A percentile compares a stretch with the other conserved stretches of the same genome.
These are phyloP conservation scores for Tetrastigma voinierianum DNA, from an alignment of 164 flowering plant genomes.

Conservation along the genomic window DNA sequence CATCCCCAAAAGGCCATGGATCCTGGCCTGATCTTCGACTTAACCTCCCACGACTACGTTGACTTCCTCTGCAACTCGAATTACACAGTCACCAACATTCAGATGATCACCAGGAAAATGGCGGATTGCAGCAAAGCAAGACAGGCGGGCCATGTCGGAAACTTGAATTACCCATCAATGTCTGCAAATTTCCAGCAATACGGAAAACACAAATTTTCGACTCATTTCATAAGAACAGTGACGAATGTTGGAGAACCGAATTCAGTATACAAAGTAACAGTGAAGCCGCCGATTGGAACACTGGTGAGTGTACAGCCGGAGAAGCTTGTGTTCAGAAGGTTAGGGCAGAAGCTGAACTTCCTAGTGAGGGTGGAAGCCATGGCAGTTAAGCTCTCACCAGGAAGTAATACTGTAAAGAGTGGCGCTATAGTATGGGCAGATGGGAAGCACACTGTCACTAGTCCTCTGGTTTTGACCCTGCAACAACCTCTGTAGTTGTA, in stretches of 20 bases:
- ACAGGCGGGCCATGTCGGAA: slow-evolving; percentile 70
- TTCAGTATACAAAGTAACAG: slow-evolving; percentile 48
- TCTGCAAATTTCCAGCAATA: slow-evolving; percentile 69
- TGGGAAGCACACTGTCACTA: slow-evolving; percentile 74
- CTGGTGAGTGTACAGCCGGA: slow-evolving; percentile 70
- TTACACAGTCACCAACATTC: slow-evolving; percentile 57
- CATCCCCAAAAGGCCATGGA: slow-evolving; percentile 83
- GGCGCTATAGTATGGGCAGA: slow-evolving; percentile 78
- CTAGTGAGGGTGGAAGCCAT: slow-evolving; percentile 55
- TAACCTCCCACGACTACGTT: slow-evolving; percentile 54
- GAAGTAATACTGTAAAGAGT: slow-evolving; percentile 48
- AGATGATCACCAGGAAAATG: slow-evolving; percentile 44
- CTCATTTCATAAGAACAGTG: slow-evolving; percentile 73
- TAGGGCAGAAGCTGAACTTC: slow-evolving; percentile 72
- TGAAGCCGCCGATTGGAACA: slow-evolving; percentile 54
- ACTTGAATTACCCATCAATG: slow-evolving; percentile 85
- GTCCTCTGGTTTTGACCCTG: slow-evolving; percentile 82
- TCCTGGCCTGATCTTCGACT: slow-evolving; percentile 83
- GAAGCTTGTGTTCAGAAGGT: slow-evolving; percentile 58
- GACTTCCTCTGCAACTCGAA: slow-evolving; percentile 86
- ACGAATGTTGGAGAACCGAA: slow-evolving; percentile 77
- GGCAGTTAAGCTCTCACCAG: slow-evolving; percentile 56
- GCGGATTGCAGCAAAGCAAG: slow-evolving; percentile 64
- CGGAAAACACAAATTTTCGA: slow-evolving; percentile 56
- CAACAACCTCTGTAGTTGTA: slow-evolving; percentile 58